Evolutionary conservation across 148 eudicot genomes (phyloP), one percentile per base, ranked within the genome.

Genomic region (Camellia japonica): DNA sequence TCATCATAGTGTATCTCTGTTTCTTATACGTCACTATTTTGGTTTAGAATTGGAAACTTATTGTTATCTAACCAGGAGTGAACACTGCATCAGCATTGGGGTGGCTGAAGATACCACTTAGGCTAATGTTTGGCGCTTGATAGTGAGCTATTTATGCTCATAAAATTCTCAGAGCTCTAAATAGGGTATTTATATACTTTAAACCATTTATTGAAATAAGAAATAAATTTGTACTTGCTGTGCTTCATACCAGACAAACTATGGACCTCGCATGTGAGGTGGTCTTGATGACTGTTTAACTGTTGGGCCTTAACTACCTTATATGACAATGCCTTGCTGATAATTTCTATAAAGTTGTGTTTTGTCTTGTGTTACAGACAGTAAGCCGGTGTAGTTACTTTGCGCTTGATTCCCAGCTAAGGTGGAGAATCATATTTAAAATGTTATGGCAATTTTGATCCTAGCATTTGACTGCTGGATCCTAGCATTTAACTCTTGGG

Each of bases 351-450:
- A 15, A 75, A 44, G 51, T 30, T n/a, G 9, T 44, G 67, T 79
- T 71, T 52, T 0, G 18, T 75, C 15, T 42, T 19, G 8, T 75
- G 77, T 75, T 49, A 47, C 23, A n/a, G 47, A 54, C 7, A 52
- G 51, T 15, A 42, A 0, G 52, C 7, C 2, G 42, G 65, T 41
- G 51, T 49, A 3, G 30, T 41, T 38, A 74, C 41, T 60, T 60
- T 43, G 16, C 67, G 78, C 49, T 58, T 75, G 78, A 61, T 75
- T 59, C 1, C 4, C 68, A 44, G 55, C 78, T 75, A 58, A 0
- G 23, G 13, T 74, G 66, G 19, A 16, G 56, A n/a, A 13, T 71
- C 41, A 51, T 20, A 71, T 47, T 9, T 52, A 51, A 12, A 49
- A 20, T 55, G 10, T 71, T 71, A 46, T 71, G 41, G 14, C 41